Evolutionary conservation across 2,329 filamentous ascomycete genomes (phyloP), one percentile per base, ranked within the genome.

Genomic region (Gnomoniopsis sp.): DNA sequence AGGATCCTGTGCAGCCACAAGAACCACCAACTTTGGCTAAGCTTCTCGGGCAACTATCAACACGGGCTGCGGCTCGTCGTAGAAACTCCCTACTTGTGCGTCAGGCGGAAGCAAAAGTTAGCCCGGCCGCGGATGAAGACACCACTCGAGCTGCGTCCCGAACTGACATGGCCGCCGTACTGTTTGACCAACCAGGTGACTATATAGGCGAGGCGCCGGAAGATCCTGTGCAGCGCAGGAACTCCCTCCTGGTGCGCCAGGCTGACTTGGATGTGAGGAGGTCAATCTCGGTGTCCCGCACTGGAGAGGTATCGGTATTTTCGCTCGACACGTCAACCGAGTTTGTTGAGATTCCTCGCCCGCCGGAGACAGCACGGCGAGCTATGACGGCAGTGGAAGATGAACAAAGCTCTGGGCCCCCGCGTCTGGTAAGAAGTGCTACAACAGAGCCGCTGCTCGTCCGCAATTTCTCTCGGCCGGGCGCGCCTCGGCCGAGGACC

Each of bases 41-140:
- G 21, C 22, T 54, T n/a, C 41, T 48, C 2, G 41, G 19, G 17
- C 52, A 47, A 48, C 19, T 60, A 19, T 53, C 57, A 15, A 33
- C 36, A 6, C 57, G 57, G 17, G 57, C 57, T 14, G 57, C 57
- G 36, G 58, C 54, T n/a, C 58, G 58, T n/a, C 49, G 53, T 3
- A 47, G 49, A 44, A 53, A 60, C 14, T 60, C 58, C 1, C 12
- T 60, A 6, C 44, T 57, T 7, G 49, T 52, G 17, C 54, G 55
- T 4, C 53, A 57, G 19, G 54, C 55, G 21, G 49, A 60, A 14
- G 11, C 49, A 1, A 23, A 43, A n/a, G 14, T 19, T 12, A 22
- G 43, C 4, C 17, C 41, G 6, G 2, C 17, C 11, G 6, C 17
- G 6, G 14, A 8, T 8, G 26, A 30, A 38, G 3, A 19, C 6